These are phyloP conservation scores for Podospora pseudopauciseta DNA, from an alignment of 495 filamentous ascomycete species.

Conservation along the genomic window DNA sequence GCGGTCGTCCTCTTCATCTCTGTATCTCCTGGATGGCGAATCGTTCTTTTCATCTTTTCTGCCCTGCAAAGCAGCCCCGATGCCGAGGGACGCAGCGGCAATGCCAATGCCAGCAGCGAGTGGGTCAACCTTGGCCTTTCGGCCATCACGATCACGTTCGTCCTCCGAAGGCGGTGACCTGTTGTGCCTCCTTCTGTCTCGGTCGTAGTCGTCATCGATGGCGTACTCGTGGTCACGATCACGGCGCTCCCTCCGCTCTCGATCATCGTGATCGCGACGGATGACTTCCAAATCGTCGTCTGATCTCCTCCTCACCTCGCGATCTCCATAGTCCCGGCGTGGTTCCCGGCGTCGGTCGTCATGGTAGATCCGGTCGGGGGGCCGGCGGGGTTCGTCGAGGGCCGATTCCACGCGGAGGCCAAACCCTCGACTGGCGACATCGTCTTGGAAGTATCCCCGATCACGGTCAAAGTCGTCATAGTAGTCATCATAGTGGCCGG, in stretches of 20 bases:
- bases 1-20: slow-evolving; percentile 21
- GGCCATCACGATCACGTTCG: slow-evolving; percentile 23
- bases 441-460: slow-evolving; percentile 37
- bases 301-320: slow-evolving; percentile 34
- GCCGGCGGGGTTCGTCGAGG: slow-evolving; percentile 28
- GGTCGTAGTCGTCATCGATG: slow-evolving; percentile 20
- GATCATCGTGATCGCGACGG: slow-evolving; percentile 24
- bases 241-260: slow-evolving; percentile 25
- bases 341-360: slow-evolving; percentile 39
- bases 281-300: slow-evolving; percentile 36
- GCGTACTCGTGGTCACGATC: slow-evolving; percentile 24
- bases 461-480: slow-evolving; percentile 35
- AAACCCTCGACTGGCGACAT: slow-evolving; percentile 41
- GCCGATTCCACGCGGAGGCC: slow-evolving; percentile 42
- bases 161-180: slow-evolving; percentile 22
- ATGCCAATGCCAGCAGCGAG: slow-evolving; percentile 34
- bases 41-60: slow-evolving; percentile 17
- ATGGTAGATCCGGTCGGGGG: slow-evolving; percentile 26
- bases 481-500: slow-evolving; percentile 40
- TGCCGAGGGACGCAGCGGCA: slow-evolving; percentile 39
- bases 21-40: slow-evolving; percentile 25
- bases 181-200: slow-evolving; percentile 22
- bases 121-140: slow-evolving; percentile 34
- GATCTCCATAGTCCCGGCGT: slow-evolving; percentile 22
- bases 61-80: slow-evolving; percentile 29